Percentiles rank a stretch among this genome's conserved stretches.
Evolutionary conservation across 2,329 filamentous ascomycete species (phyloP).

Genomic region (Huntiella bhutanensis): DNA sequence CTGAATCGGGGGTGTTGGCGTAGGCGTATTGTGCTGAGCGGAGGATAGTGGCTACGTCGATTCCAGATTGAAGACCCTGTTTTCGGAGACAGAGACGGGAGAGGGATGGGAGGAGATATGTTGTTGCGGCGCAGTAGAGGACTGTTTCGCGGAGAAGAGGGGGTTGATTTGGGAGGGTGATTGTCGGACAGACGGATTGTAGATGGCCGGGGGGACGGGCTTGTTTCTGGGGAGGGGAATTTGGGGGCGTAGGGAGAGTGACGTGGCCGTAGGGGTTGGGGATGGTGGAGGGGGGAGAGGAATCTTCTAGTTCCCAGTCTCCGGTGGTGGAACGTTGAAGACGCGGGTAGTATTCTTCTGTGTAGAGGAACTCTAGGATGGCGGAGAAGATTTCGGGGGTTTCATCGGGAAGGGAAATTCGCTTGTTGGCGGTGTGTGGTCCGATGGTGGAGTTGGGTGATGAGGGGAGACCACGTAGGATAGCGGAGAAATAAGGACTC

Average conservation of each 20-base stretch:
- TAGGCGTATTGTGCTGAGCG: slow-evolving; percentile 89
- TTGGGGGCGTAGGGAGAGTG: neutral
- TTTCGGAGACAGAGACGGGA: slow-evolving; percentile 83
- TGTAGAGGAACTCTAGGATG: slow-evolving; percentile 92
- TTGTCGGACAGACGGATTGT: slow-evolving; percentile 49
- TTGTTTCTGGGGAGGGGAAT: neutral
- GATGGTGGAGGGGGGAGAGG: slow-evolving; percentile 25
- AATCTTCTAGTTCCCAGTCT: slow-evolving; percentile 77
- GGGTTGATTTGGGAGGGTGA: slow-evolving; percentile 19
- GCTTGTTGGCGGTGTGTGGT: slow-evolving; percentile 35
- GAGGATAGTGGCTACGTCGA: slow-evolving; percentile 81
- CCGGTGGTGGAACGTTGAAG: slow-evolving; percentile 73
- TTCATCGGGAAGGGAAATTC: slow-evolving; percentile 52
- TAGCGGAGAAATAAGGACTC: slow-evolving; percentile 65
- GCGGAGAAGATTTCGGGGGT: slow-evolving; percentile 88
- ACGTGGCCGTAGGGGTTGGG: slow-evolving; percentile 25
- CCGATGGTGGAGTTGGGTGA: slow-evolving; percentile 16
- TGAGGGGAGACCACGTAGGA: slow-evolving; percentile 53
- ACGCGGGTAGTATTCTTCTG: slow-evolving; percentile 85
- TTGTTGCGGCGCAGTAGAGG: slow-evolving; percentile 82
- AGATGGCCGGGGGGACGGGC: slow-evolving; percentile 56
- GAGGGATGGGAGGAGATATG: slow-evolving; percentile 80
- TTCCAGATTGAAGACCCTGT: slow-evolving; percentile 82
- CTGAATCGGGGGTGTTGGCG: slow-evolving; percentile 80
- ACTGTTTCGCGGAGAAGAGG: slow-evolving; percentile 62